Evolutionary conservation across 1,284 basidiomycete genomes (phyloP), one percentile per base, ranked within the genome.

Genomic region (Ustanciosporium gigantosporum): DNA sequence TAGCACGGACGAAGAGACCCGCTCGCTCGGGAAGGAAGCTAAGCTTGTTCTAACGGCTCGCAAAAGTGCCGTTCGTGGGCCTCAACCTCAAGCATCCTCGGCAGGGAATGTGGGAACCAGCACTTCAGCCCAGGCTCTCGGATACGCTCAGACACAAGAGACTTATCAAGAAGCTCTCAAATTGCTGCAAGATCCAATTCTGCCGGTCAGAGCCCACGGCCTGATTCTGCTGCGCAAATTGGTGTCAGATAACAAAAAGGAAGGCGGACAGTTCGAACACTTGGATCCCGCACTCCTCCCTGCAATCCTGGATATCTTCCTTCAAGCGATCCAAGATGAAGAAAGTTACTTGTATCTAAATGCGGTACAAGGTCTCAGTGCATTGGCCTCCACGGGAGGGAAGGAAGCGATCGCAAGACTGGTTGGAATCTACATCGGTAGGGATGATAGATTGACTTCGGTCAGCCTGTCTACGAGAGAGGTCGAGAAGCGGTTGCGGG

Each of bases 321-420:
- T 95, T 55, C 86, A 90, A 68, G 84, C 87, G 0, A 80, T 95
- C 3, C 88, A 91, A 72, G 91, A 96, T 68, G 88, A 93, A 40
- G 94, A 98, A 74, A 91, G 89, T 25, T 97, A 93, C 79, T 86
- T 97, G 50, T 97, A 92, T 77, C 81, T 97, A 46, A 93, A 93
- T 73, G 91, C 90, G 0, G 87, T 95, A 4, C 89, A 93, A 71
- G 94, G 92, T 0, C 81, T 98, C 2, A 84, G 87, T 4, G 86
- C 84, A 8, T 41, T 77, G 36, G 64, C 60, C 0, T 48, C 51
- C 9, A 49, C 42, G 25, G 66, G 65, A 14, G 68, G 67, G 3
- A 29, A 34, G 1, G 35, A 51, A 22, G 55, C 64, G 16, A 60
- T 76, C 17, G 15, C 45, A 6, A 40, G 56, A 1, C 47, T 75